A percentile compares a stretch with the other conserved stretches of the same genome.
Conservation (phyloP, 257 asterid species). For the Scutellaria barbata region DNA sequence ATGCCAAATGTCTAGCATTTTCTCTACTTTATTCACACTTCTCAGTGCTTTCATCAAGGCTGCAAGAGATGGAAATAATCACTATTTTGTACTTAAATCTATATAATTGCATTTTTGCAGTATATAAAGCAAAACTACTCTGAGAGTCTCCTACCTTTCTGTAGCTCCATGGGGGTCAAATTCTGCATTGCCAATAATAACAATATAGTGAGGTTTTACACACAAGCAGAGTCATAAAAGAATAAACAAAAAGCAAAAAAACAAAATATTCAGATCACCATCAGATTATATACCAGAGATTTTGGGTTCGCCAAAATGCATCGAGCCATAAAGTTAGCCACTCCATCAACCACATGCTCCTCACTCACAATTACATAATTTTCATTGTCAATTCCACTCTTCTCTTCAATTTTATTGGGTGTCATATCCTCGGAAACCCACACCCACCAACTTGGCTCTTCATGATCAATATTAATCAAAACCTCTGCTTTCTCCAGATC, state of each 20-base stretch:
- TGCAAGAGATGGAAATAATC: slow-evolving; percentile 39
- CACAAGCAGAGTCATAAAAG: background rate
- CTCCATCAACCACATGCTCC: slow-evolving; percentile 88
- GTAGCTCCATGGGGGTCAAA: slow-evolving; percentile 77
- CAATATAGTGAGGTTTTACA: slow-evolving; percentile 29
- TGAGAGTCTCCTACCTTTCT: slow-evolving; percentile 53
- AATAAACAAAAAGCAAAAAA: background rate
- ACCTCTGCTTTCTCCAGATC: slow-evolving; percentile 69
- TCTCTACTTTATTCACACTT: slow-evolving; percentile 78
- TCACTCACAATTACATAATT: slow-evolving; percentile 75
- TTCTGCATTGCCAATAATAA: slow-evolving; percentile 56
- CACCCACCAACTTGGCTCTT: slow-evolving; percentile 97
- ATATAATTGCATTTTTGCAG: background rate
- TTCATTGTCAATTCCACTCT: slow-evolving; percentile 76
- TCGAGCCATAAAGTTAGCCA: slow-evolving; percentile 88
- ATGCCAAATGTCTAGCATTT: slow-evolving; percentile 74
- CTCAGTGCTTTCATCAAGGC: slow-evolving; percentile 73
- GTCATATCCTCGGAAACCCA: slow-evolving; percentile 81
- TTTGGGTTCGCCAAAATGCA: slow-evolving; percentile 79
- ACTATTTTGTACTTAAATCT: background rate
- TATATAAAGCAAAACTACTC: background rate
- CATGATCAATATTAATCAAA: slow-evolving; percentile 64
- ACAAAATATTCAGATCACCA: background rate
- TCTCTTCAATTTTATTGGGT: slow-evolving; percentile 62
- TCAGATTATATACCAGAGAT: slow-evolving; percentile 55